Evolutionary conservation across 1,139 yeast genomes (phyloP), one percentile per base, ranked within the genome.

Genomic region (Entelexis sorbosivorans): DNA sequence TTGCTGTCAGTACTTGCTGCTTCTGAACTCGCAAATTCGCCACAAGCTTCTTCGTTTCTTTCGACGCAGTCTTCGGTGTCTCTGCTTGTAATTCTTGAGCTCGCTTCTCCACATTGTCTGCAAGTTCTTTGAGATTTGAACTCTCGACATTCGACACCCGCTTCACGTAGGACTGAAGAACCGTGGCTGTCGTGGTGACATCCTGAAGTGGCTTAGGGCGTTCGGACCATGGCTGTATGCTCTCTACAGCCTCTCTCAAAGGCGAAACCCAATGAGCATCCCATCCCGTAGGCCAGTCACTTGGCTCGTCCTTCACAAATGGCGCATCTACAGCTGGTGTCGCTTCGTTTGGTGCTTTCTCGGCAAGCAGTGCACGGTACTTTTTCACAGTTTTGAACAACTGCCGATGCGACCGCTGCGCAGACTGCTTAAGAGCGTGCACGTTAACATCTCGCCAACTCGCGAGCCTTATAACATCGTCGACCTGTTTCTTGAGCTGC

Each of bases 401-500:
- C 60, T 74, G 79, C 57, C 80, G 78, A 64, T 93, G 98, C 0
- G 97, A 88, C 50, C 82, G 77, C 59, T 86, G 79, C 4, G 98
- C 91, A 68, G 96, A 86, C 66, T 89, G 96, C 60, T 86, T 87
- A 60, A 93, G 74, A 0, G 98, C 96, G 63, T 83, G 94, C 46
- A 88, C 79, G 62, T 93, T 93, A 13, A 89, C 91, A 67, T 93
- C 99, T 61, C 89, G 88, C 97, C 98, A 93, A 63, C 96, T 85
- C 1, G 97, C 96, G 31, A 93, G 72, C 48, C 87, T 69, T 47
- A 91, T 87, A 5, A 88, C 82, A 55, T 93, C 98, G 43, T 79
- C 74, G 26, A 91, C 77, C 51, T 87, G 91, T 62, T 88, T 89
- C 56, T 82, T 88, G 38, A 91, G 69, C 8, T 68, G 66, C 59